Conservation (phyloP, 2,329 filamentous ascomycete genomes). For the Beauveria rudraprayagi region DNA sequence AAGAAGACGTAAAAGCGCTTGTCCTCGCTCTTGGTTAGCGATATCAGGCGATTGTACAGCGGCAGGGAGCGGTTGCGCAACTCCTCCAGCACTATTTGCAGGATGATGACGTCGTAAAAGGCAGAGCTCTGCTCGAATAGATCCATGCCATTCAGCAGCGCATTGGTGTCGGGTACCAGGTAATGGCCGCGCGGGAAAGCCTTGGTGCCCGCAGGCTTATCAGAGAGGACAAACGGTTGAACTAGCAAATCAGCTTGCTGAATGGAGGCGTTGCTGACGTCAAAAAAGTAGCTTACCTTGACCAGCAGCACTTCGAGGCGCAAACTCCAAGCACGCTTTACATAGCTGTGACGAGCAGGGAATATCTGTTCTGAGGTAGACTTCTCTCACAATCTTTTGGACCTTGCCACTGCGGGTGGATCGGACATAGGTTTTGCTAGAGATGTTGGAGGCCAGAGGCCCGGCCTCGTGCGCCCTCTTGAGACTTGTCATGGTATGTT, state of each 20-base stretch:
- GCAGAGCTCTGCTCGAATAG: conserved; percentile 86
- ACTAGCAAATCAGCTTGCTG: conserved; percentile 37
- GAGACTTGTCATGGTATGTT: conserved; percentile 52
- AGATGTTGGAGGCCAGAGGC: conserved; percentile 62
- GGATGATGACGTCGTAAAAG: conserved; percentile 93
- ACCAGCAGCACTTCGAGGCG: conserved; percentile 71
- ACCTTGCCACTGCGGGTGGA: conserved; percentile 95
- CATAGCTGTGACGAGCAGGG: conserved; percentile 93
- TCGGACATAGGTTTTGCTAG: conserved; percentile 91
- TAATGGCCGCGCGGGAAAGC: conserved; percentile 84
- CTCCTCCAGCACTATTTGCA: conserved; percentile 95
- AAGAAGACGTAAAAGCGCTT: conserved; percentile 99
- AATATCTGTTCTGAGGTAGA: conserved; percentile 94
- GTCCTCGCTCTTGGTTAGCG: conserved; percentile 87
- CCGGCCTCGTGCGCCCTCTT: conserved; percentile 49
- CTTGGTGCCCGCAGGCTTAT: conserved; percentile 77
- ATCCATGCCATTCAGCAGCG: conserved; percentile 91
- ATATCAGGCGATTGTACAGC: conserved; percentile 86
- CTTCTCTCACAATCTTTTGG: conserved; percentile 95
- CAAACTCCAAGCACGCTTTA: conserved; percentile 61
- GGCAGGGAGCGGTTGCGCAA: conserved; percentile 88
- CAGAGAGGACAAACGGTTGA: conserved; percentile 78
- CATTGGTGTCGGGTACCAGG: conserved; percentile 92
- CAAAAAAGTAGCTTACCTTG: conserved; percentile 46
- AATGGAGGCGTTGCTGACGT: conserved; percentile 9